Evolutionary conservation across 1,139 yeast genomes (phyloP), one percentile per base, ranked within the genome.

Genomic region (Kodamaea arcana): DNA sequence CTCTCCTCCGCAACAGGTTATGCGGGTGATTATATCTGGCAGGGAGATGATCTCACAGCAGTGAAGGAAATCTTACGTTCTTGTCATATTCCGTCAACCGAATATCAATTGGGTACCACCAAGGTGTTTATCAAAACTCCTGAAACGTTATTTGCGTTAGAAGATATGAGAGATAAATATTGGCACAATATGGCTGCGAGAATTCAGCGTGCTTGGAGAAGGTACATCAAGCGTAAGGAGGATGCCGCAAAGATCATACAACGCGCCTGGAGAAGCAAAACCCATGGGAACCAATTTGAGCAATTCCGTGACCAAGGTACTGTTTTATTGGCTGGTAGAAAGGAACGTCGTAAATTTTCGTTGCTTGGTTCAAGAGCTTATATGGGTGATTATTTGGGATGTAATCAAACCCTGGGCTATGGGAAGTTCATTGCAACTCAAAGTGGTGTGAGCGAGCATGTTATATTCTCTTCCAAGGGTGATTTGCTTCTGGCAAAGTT

Each of bases 171-270:
- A 59, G 99, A 94, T 52, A 84, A 82, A 64, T 94, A 88, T 57
- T 94, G 98, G 98, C 94, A 88, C 54, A 87, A 86, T 51, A 94
- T 92, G 95, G 98, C 98, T 3, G 90, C 95, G 2, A 77, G 95
- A 50, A 92, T 94, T 48, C 99, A 94, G 65, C 76, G 97, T 47
- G 97, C 98, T 4, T 88, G 97, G 90, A 77, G 98, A 65, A 72
- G 86, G 48, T 86, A 83, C 54, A 63, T 82, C 42, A 81, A 81
- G 55, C 73, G 86, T 52, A 82, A 90, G 60, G 83, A 81, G 41
- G 95, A 87, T 52, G 92, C 95, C 17, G 97, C 97, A 1, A 79
- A 75, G 43, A 75, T 72, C 33, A 79, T 92, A 31, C 98, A 94
- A 63, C 75, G 82, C 43, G 82, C 88, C 30, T 87, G 95, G 84